Evolutionary conservation across 257 asterid genomes (phyloP).

Genomic region (Linaria vulgaris): DNA sequence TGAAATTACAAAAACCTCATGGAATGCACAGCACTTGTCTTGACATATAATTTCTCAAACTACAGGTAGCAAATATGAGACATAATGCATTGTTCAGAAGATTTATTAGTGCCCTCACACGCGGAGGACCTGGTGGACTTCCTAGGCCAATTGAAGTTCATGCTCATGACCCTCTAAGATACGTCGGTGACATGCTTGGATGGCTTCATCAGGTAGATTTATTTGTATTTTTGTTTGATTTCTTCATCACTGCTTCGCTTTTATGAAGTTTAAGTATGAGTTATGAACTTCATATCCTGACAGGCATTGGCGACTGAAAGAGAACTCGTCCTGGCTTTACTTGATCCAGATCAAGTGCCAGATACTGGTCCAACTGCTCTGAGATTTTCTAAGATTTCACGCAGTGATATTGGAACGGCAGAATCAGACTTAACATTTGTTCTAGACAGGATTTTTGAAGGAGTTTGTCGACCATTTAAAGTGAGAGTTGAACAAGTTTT

Average conservation of each 20-base stretch:
- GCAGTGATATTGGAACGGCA: constrained; percentile 54
- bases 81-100: constrained; percentile 97
- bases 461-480: constrained; percentile 98
- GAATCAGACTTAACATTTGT: constrained; percentile 90
- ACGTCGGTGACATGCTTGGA: constrained; percentile 98
- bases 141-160: constrained; percentile 99
- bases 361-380: constrained; percentile 74
- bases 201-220: constrained; percentile 91
- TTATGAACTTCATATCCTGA: constrained; percentile 29
- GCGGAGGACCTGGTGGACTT: constrained; percentile 98
- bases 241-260: constrained; percentile 9
- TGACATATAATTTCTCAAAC: constrained; percentile 17
- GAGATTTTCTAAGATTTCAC: constrained; percentile 48
- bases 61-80: constrained; percentile 97
- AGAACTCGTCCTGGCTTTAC: constrained; percentile 93
- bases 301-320: constrained; percentile 99
- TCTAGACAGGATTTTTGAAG: constrained; percentile 94
- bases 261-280: constrained; percentile 18
- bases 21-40: constrained; percentile 21
- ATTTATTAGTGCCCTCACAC: constrained; percentile 97
- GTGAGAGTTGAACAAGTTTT: constrained; percentile 96
- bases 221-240: not conserved
- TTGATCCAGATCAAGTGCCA: constrained; percentile 75
- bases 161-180: constrained; percentile 98
- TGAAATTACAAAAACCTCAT: constrained; percentile 16